Evolutionary conservation across 805 yeast genomes (phyloP).

Genomic region (Blastobotrys chiropterorum): DNA sequence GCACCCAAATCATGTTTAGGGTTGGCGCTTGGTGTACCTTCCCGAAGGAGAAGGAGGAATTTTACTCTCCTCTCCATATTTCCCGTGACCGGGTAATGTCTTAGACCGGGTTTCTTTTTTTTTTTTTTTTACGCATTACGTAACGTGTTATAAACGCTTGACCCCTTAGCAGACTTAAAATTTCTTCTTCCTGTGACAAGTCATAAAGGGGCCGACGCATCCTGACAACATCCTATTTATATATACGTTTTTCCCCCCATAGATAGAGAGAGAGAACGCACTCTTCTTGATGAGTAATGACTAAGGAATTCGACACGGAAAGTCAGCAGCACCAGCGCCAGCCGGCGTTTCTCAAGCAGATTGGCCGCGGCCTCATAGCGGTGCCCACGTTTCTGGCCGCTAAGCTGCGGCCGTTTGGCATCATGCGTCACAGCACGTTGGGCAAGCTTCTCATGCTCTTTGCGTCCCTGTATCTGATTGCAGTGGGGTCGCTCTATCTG

Average conservation of each 20-base stretch:
- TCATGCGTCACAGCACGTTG: slow-evolving; percentile 12
- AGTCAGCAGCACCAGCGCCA: neutral
- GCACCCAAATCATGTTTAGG: neutral
- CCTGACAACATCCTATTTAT: too few species aligned
- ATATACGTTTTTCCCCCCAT: neutral
- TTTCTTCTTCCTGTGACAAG: too few species aligned
- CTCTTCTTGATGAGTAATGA: neutral
- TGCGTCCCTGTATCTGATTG: slow-evolving; percentile 12
- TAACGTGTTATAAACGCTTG: neutral
- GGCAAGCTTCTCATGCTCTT: slow-evolving; percentile 15
- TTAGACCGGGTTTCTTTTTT: neutral
- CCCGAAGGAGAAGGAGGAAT: too few species aligned
- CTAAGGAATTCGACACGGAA: neutral
- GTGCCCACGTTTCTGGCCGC: neutral
- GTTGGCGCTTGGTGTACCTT: too few species aligned
- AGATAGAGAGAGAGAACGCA: neutral
- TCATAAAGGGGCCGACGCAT: too few species aligned
- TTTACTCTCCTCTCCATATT: neutral
- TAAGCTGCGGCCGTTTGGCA: slow-evolving; percentile 4
- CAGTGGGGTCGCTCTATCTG: slow-evolving; percentile 13
- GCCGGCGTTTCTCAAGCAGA: neutral
- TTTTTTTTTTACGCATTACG: neutral
- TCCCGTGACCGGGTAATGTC: neutral
- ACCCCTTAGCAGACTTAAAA: too few species aligned
- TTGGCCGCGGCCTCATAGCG: neutral